These are phyloP conservation scores for Sporothrix protearum DNA, from an alignment of 2,329 filamentous ascomycete genomes.

Conservation along the genomic window DNA sequence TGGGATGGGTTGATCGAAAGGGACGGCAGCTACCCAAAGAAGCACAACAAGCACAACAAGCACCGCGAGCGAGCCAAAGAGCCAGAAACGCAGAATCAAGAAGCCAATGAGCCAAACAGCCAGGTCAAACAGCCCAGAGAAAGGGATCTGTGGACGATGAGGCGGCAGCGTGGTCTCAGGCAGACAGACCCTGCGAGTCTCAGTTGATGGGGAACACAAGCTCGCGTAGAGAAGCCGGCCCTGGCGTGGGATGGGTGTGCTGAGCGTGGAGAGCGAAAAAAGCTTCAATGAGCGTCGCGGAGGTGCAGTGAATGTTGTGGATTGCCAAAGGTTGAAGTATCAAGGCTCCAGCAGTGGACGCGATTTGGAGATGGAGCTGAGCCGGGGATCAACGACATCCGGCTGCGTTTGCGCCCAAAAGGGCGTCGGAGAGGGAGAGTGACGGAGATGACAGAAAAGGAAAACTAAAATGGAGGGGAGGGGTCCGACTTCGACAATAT, in stretches of 20 bases:
- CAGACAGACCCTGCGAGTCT: constrained; percentile 21
- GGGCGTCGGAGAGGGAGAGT: neutral
- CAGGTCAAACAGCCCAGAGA: too few species aligned
- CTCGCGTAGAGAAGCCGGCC: constrained; percentile 24
- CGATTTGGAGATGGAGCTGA: neutral
- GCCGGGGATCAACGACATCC: neutral
- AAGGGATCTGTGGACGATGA: neutral
- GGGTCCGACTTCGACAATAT: neutral
- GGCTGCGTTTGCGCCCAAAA: neutral
- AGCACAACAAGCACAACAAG: neutral
- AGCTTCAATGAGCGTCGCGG: too few species aligned
- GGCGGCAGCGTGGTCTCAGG: neutral
- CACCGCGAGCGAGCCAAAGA: neutral
- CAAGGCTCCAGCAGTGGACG: too few species aligned
- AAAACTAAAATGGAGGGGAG: neutral
- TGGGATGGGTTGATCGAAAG: neutral
- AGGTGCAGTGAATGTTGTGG: neutral
- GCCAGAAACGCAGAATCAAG: neutral
- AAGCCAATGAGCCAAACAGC: neutral
- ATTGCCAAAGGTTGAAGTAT: neutral
- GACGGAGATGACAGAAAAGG: neutral
- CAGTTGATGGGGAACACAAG: constrained; percentile 26
- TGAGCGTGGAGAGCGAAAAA: neutral
- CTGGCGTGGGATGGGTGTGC: constrained; percentile 5
- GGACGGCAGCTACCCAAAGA: neutral